A percentile compares a stretch with the other conserved stretches of the same genome.
Evolutionary conservation across 2,329 filamentous ascomycete species (phyloP).

Genomic region (Teratosphaeria pseudoeucalypti): DNA sequence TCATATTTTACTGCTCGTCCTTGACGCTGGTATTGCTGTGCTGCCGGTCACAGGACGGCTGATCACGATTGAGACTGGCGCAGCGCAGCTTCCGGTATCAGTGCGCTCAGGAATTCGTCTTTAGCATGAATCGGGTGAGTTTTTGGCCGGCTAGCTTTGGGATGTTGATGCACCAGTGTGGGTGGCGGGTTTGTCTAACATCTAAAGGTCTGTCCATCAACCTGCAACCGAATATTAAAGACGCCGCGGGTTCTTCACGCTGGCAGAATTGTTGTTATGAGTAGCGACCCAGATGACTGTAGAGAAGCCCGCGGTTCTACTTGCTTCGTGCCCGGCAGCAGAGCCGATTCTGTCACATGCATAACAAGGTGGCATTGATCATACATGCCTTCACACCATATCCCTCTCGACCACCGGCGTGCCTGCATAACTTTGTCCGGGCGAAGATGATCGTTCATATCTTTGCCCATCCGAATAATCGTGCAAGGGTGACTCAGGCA

Average conservation of each 20-base stretch:
- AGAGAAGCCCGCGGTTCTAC: not conserved
- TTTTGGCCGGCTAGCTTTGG: not conserved
- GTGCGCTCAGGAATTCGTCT: not conserved
- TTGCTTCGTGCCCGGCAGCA: not conserved
- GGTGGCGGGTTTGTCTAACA: not conserved
- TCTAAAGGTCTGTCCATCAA: not conserved
- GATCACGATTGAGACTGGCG: not conserved
- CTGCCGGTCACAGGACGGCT: not conserved
- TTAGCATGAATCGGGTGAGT: not conserved
- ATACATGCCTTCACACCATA: not conserved
- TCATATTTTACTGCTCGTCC: not conserved
- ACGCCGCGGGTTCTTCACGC: not conserved
- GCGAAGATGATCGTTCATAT: not conserved
- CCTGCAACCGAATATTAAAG: not conserved
- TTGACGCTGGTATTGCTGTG: not conserved
- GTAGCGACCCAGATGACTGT: not conserved
- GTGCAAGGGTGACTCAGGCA: not conserved
- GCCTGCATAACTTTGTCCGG: not conserved
- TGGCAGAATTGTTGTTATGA: not conserved
- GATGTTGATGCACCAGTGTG: not conserved
- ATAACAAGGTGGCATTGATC: not conserved
- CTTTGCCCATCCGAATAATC: not conserved
- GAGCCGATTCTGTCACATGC: not conserved
- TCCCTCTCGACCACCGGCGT: not conserved
- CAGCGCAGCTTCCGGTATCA: not conserved